phyloP scores from a whole-genome alignment of 2,329 filamentous ascomycete genomes.

The Phoma sp. region DNA sequence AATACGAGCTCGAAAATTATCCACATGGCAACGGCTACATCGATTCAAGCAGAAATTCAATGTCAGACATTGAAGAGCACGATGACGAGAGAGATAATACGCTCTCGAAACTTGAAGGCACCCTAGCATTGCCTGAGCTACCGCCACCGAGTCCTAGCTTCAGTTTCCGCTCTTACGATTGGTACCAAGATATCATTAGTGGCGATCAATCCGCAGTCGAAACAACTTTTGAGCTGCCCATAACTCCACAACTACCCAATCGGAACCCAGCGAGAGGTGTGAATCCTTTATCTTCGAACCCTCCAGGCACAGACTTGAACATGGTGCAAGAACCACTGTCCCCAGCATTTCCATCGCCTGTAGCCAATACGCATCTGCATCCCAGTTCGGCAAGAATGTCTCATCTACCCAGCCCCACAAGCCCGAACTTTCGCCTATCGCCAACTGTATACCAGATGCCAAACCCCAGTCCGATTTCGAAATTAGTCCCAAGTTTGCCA shows the following conservation, averaged over 20 bases:
- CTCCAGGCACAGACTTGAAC: constrained; percentile 10
- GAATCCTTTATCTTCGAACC: constrained; percentile 19
- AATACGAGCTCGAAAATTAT: constrained; percentile 28
- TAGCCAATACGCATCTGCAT: constrained; percentile 21
- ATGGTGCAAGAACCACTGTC: constrained; percentile 22
- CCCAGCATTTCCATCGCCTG: constrained; percentile 18
- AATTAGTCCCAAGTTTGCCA: constrained; percentile 11
- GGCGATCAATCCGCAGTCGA: constrained; percentile 22
- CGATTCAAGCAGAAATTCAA: constrained; percentile 7
- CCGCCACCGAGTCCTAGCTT: constrained; percentile 33
- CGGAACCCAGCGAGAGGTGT: constrained; percentile 21
- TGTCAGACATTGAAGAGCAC: constrained; percentile 8
- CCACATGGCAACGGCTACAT: constrained; percentile 13
- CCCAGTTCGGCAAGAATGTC: constrained; percentile 23
- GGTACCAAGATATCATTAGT: constrained; percentile 37
- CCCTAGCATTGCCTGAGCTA: constrained; percentile 21
- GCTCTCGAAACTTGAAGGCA: constrained; percentile 21
- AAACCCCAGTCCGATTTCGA: constrained; percentile 1
- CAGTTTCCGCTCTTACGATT: constrained; percentile 35
- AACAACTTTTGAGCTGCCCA: neutral
- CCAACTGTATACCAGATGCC: constrained; percentile 32
- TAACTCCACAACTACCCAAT: constrained; percentile 8
- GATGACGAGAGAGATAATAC: constrained; percentile 15
- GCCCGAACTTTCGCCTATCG: constrained; percentile 25
- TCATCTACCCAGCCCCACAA: constrained; percentile 21